Evolutionary conservation across 2,329 filamentous ascomycete species (phyloP).

Genomic region (Nemania serpens): DNA sequence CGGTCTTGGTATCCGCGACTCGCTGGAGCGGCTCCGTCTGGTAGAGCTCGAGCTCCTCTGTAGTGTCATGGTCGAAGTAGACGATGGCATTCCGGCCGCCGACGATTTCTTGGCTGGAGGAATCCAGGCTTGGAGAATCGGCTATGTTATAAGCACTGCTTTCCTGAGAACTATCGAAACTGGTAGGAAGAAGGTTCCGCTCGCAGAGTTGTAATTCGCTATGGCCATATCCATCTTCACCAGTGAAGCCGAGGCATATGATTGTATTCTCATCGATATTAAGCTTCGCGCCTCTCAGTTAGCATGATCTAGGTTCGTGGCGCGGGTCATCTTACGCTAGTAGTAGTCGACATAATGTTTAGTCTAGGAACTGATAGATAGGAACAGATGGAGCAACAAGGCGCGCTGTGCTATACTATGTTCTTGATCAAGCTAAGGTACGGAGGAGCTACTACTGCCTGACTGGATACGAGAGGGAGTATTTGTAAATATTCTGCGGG

Average conservation of each 20-base stretch:
- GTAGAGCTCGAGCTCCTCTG: not conserved
- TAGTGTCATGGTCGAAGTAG: not conserved
- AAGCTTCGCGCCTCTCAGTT: too few relatives aligned
- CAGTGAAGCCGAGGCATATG: not conserved
- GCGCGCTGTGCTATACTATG: too few relatives aligned
- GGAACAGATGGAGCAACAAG: not conserved
- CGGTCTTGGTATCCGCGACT: not conserved
- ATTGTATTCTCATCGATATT: not conserved
- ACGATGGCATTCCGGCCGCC: not conserved
- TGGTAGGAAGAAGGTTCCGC: not conserved
- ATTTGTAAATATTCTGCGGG: not conserved
- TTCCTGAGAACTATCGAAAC: not conserved
- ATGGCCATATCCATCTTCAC: not conserved
- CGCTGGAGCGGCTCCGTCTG: not conserved
- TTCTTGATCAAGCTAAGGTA: too few relatives aligned
- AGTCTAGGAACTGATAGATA: not conserved
- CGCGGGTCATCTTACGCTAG: too few relatives aligned
- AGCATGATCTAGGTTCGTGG: too few relatives aligned
- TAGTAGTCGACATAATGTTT: not conserved
- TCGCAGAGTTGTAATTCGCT: not conserved
- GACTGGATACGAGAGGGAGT: not conserved
- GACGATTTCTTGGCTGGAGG: too few relatives aligned
- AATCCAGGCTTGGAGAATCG: not conserved
- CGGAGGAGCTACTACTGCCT: not conserved
- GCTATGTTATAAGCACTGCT: not conserved